Evolutionary conservation across 345 rosid genomes (phyloP), one percentile per base, ranked within the genome.

Genomic region (Xanthoceras sorbifolium): DNA sequence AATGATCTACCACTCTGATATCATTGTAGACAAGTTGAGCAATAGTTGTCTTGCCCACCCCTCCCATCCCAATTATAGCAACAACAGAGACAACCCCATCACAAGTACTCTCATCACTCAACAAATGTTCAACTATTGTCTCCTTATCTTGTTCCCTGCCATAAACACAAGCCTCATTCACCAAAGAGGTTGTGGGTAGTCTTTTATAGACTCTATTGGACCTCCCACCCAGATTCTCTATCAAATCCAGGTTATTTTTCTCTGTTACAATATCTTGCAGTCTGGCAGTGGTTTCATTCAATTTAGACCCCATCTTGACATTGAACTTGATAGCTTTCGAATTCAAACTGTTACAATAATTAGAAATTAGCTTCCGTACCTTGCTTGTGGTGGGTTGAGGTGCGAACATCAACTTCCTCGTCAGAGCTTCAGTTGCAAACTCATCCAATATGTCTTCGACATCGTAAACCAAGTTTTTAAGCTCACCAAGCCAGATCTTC

Each of bases 21-120:
- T 76, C 80, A 67, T 76, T 65, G 65, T 69, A 80, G n/a, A 72
- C 59, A 15, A 71, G 50, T 72, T 60, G 65, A 42, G 83, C 73
- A 14, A 80, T 59, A 10, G 80, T 76, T 14, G 83, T 80, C 40
- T 80, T 80, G 10, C 83, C 83, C 4, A 72, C 42, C 2, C 83
- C 83, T 9, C 77, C 83, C 60, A 71, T 71, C 9, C 80, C 83
- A 1, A 72, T 18, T 0, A 80, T 77, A 14, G 79, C 31, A 11
- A 80, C 48, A 64, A 80, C 83, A 9, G 46, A 15, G 2, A 73
- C 20, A 4, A 14, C 57, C 14, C 67, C 38, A 0, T 23, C 29
- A 23, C 1, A n/a, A 26, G 52, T 55, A 14, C 22, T 60, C 12
- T 60, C 20, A 26, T 22, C 38, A n/a, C 28, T 59, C 25, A 76